phyloP scores from a whole-genome alignment of 495 filamentous ascomycete genomes.

The Aspergillus avenaceus region DNA sequence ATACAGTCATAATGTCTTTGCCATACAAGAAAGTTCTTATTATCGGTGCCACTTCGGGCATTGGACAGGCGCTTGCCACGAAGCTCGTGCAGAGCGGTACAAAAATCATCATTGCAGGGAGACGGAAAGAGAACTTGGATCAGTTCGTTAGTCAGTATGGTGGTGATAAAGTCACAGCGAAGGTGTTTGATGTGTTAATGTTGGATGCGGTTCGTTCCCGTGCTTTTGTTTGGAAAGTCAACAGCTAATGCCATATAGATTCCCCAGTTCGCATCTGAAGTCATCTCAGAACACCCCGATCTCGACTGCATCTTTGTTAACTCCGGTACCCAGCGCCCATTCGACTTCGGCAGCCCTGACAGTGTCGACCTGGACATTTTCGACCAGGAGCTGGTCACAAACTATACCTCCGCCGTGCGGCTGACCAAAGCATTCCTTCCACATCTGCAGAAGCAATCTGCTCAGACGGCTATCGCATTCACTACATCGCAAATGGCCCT shows the following conservation, averaged over 20 bases:
- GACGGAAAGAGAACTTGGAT: conserved; percentile 63
- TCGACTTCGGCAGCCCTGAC: conserved; percentile 61
- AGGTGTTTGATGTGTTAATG: conserved; percentile 62
- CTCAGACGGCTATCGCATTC: conserved; percentile 30
- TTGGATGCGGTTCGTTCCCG: conserved; percentile 46
- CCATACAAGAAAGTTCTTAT: conserved; percentile 64
- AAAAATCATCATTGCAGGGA: conserved; percentile 59
- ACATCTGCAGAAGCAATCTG: conserved; percentile 48
- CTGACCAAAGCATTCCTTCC: conserved; percentile 62
- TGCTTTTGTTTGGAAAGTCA: background rate
- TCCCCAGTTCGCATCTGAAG: conserved; percentile 21
- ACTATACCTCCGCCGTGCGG: conserved; percentile 62
- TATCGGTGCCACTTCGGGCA: conserved; percentile 69
- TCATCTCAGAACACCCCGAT: conserved; percentile 54
- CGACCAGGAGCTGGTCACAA: conserved; percentile 57
- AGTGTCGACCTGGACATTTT: conserved; percentile 53
- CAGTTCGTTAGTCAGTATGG: conserved; percentile 57
- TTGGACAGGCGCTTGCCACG: conserved; percentile 61
- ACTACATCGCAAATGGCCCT: conserved; percentile 43
- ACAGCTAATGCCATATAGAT: conserved; percentile 11
- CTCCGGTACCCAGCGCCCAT: conserved; percentile 42
- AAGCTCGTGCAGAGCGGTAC: conserved; percentile 58
- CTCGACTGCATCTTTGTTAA: conserved; percentile 41
- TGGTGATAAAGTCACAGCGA: conserved; percentile 45
- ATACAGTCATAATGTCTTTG: conserved; percentile 17